Base-by-base conservation (phyloP, 1,284 basidiomycete genomes). In the Phlebopus sp. region DNA sequence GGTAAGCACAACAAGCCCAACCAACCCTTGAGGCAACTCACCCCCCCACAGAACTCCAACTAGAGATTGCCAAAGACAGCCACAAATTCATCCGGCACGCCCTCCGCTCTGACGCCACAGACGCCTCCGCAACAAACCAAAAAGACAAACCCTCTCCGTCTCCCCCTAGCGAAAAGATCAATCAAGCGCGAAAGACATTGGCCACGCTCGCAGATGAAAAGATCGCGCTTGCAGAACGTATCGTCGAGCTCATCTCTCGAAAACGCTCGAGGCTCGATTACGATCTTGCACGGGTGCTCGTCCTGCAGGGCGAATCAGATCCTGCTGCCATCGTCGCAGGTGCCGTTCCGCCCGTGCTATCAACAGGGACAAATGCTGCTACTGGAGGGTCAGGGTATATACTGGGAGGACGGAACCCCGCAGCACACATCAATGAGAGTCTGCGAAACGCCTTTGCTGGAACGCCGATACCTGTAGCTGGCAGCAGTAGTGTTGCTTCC, bases 241-340 rank as follows among this genome's bases (percentile, higher is more conserved):
- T 85, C 25, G 72, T 81, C 11, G 69, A 70, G 27, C 66, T 84
- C 27, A 66, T 84, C 21, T 69, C 68, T 37, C 69, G 79, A 39
- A 78, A 80, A 15, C 70, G 75, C 37, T 73, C 78, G 15, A 71
- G 80, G 23, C 65, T 85, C 25, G 79, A 82, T 41, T 64, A 75
- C 40, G 82, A 86, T 57, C 64, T 85, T 6, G 68, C 66, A 8
- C 72, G 71, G 37, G 78, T 84, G 9, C 69, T 79, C 17, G 63
- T 74, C 13, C 61, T 82, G 15, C 79, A 82, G 56, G 82, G 82
- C 18, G 79, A 81, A 49, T 55, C 66, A 1, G 68, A 72, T 37
- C 66, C 69, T 13, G 63, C 66, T n/a, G 62, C 58, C 5, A 54
- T 60, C 21, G 62, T 64, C 1, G 58, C 62, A 9, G 57, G 56